Evolutionary conservation across 1,284 basidiomycete genomes (phyloP).

Genomic region (Rhodotorula mucilaginosa): DNA sequence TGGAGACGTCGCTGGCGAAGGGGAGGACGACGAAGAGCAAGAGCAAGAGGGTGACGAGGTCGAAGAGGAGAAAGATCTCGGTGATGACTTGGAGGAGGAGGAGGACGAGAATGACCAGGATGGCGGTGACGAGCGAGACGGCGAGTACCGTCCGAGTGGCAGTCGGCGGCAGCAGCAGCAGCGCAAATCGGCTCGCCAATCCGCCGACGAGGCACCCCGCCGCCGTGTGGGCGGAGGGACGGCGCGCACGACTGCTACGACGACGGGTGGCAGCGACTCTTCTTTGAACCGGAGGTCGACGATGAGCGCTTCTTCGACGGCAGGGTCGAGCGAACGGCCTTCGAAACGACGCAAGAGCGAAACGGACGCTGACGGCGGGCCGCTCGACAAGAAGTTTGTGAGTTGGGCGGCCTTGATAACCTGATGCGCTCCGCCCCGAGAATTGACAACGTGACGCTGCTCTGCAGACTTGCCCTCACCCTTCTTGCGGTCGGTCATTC

Average conservation of each 20-base stretch:
- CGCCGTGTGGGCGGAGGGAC: too few species aligned
- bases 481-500: conserved; percentile 32
- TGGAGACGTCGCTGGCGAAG: background rate
- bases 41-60: background rate
- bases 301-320: background rate
- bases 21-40: background rate
- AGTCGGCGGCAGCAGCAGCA: background rate
- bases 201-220: too few species aligned
- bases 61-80: background rate
- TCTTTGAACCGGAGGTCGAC: background rate
- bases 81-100: background rate
- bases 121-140: background rate
- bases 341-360: background rate
- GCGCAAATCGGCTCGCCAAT: conserved; percentile 3
- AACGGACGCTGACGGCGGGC: background rate
- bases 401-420: background rate
- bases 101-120: background rate
- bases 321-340: background rate
- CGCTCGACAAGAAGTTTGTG: conserved; percentile 34
- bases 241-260: background rate
- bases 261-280: background rate
- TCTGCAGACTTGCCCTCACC: conserved; percentile 33
- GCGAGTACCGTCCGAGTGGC: background rate
- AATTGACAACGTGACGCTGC: background rate
- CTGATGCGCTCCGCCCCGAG: too few species aligned